Evolutionary conservation across 495 filamentous ascomycete species (phyloP), one percentile per base, ranked within the genome.

Genomic region (Daldinia grandis): DNA sequence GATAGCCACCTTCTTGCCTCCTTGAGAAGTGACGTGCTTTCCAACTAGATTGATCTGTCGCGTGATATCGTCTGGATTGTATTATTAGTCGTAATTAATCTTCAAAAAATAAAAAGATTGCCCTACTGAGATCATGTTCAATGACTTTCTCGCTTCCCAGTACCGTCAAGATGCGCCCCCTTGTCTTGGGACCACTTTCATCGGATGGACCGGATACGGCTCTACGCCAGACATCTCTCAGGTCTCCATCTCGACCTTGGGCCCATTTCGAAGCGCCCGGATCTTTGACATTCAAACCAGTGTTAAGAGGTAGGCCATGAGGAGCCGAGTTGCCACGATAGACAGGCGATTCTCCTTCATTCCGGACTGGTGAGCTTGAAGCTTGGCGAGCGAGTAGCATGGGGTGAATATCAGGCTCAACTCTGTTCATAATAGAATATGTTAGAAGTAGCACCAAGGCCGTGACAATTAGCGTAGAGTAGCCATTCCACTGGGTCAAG

Each of bases 181-280:
- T 87, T 54, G 87, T 83, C 37, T 81, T 71, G 21, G 84, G 80
- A 14, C 88, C 88, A 35, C 89, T 87, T 24, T 85, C 83, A 58
- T 90, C 86, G 28, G 86, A 78, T 4, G 82, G 80, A 40, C 92
- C 92, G 42, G 84, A 84, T 15, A 91, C 80, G 42, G 91, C 92
- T 74, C 88, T 84, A 62, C 89, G 90, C 95, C 95, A 99, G 51
- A 99, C 84, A 78, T 99, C 95, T 51, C 95, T 87, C 62, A 99
- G 83, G 69, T 99, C 95, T 17, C 95, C 95, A 77, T 95, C 89
- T 70, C 90, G 87, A 21, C 94, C 94, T 64, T 84, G 84, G 0
- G 88, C 84, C 90, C 94, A 98, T 78, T 91, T 92, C 17, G 92
- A 91, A 25, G 89, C 89, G 7, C 91, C 91, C 1, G 92, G 84